Evolutionary conservation across 495 filamentous ascomycete genomes (phyloP), one percentile per base, ranked within the genome.

Genomic region (Lophiotrema nucula): DNA sequence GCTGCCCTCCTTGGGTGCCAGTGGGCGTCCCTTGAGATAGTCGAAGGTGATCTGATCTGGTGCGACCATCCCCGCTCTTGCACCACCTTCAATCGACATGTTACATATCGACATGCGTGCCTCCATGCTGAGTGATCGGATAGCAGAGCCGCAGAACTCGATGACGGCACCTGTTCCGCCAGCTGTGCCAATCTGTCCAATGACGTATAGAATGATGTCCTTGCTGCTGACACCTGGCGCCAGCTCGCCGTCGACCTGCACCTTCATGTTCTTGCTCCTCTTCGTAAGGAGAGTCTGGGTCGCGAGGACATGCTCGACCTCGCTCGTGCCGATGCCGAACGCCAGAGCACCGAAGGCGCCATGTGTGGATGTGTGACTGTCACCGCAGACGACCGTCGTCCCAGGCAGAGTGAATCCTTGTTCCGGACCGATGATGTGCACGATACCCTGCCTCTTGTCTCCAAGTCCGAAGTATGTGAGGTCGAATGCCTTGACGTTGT

Each of bases 41-140:
- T 95, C 88, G 67, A 96, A 92, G 4, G 93, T 97, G 41, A 78
- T 88, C 71, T 96, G 86, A 60, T 98, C 93, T 2, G 93, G 93
- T 23, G 93, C 93, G 53, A 98, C 85, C 89, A 98, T 92, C 56
- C 93, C 93, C 54, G 93, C 92, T 77, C 93, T 82, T 35, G 93
- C 93, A 75, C 93, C 93, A 56, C 76, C 93, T 77, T 98, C 93
- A 69, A 97, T 97, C n/a, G 92, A 90, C 93, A 98, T 98, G 77
- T 98, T 98, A 76, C 93, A 97, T 70, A 98, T 93, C 53, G 90
- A 96, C 92, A 98, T 97, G 67, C 93, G 86, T 33, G 93, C 93
- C 71, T 98, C 93, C 83, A 98, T 96, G 74, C 89, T 95, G 64
- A 98, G 78, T 37, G 73, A 74, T 59, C 89, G 83, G 68, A 98